Percentiles rank a stretch among this genome's conserved stretches.
Conservation (phyloP, 2,329 filamentous ascomycete genomes). For the Stemphylium beticola region DNA sequence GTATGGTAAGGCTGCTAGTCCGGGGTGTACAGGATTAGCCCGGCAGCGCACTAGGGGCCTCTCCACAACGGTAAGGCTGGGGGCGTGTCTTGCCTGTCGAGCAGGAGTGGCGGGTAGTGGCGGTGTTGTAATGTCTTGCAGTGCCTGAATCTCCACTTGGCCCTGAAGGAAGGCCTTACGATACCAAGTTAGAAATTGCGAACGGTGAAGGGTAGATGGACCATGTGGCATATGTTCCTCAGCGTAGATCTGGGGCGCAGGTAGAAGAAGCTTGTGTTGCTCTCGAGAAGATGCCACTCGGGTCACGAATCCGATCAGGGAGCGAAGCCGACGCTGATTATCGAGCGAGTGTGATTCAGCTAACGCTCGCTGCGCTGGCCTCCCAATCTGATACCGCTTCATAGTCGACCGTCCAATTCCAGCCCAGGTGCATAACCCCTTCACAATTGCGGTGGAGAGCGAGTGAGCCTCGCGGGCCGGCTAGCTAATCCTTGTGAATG, state of each 20-base stretch:
- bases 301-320: slow-evolving; percentile 22
- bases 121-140: slow-evolving; percentile 46
- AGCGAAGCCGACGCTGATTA: slow-evolving; percentile 24
- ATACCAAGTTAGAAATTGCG: slow-evolving; percentile 36
- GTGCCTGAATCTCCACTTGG: slow-evolving; percentile 37
- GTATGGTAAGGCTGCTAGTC: slow-evolving; percentile 40
- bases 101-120: slow-evolving; percentile 45
- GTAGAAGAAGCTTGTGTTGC: slow-evolving; percentile 36
- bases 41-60: slow-evolving; percentile 35
- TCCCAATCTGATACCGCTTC: slow-evolving; percentile 34
- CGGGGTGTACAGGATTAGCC: slow-evolving; percentile 42
- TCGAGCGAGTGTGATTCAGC: slow-evolving; percentile 29
- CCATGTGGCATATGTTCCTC: slow-evolving; percentile 16
- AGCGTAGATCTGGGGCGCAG: slow-evolving; percentile 40
- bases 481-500: slow-evolving; percentile 35
- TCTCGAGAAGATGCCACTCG: slow-evolving; percentile 29
- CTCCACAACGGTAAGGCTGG: slow-evolving; percentile 48
- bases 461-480: slow-evolving; percentile 43
- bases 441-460: slow-evolving; percentile 44
- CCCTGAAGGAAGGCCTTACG: slow-evolving; percentile 35
- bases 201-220: slow-evolving; percentile 15
- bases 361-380: slow-evolving; percentile 35
- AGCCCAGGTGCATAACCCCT: slow-evolving; percentile 42
- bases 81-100: slow-evolving; percentile 35
- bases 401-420: slow-evolving; percentile 30